Base-by-base conservation (phyloP, 768 basidiomycete genomes). In the Sistotremastrum niveocremeum region DNA sequence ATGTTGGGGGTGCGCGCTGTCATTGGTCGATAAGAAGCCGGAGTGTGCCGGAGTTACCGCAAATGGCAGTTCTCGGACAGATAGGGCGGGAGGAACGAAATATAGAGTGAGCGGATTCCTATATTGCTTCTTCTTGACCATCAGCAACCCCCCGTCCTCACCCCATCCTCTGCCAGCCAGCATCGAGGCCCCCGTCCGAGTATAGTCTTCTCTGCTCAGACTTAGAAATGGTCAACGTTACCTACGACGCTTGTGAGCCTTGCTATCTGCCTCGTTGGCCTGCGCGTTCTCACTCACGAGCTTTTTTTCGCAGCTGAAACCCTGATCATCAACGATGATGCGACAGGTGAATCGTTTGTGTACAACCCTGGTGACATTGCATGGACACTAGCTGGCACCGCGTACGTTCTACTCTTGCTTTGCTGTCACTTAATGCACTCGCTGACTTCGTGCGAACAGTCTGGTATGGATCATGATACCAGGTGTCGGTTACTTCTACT, bases 401-500 rank as follows among this genome's bases (percentile, higher is more conserved):
- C 87, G 10, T 47, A 57, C 40, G 56, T 57, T 7, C 45, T 29
- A 5, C 20, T 20, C 20, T 20, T 20, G 20, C 20, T 20, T 20
- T 20, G 20, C 20, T 20, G 20, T 20, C 20, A 20, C 2, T 3
- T 34, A 4, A 5, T 6, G 20, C 39, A 31, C 29, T n/a, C 32
- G 20, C 20, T 20, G 20, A 20, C 20, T 20, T 20, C 20, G 20
- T 20, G 20, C 20, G 20, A 20, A 20, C 20, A 20, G 20, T 30
- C 70, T 90, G 50, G 87, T 89, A 34, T 89, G 73, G 71, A 68
- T 87, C 51, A 87, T 88, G 84, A 76, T 86, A 57, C 83, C 82
- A 7, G 84, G 83, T 41, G 79, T 91, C 41, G 85, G 87, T 40
- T 85, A 76, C 63, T 88, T 87, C 66, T 95, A 94, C 62, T 84